Percentiles rank a stretch among this genome's conserved stretches.
phyloP scores from a whole-genome alignment of 179 eudicot species.

The Heliamphora pulchella region DNA sequence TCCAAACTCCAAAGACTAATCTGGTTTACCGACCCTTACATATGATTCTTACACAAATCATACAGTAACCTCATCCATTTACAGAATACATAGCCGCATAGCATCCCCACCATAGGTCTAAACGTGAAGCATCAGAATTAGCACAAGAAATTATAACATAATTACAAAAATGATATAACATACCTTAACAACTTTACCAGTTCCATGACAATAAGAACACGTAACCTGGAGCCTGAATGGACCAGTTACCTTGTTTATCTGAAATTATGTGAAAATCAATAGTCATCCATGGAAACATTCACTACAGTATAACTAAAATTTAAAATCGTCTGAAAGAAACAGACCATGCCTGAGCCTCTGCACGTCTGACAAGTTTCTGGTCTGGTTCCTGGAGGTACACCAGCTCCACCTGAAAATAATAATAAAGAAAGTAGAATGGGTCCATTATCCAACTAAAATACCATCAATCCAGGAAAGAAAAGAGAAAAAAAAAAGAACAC shows the following conservation, averaged over 20 bases:
- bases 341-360: slow-evolving; percentile 60
- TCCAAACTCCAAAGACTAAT: too few species aligned
- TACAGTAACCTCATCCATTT: too few species aligned
- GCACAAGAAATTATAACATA: too few species aligned
- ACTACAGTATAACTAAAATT: neutral
- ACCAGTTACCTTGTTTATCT: slow-evolving; percentile 55
- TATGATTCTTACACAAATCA: too few species aligned
- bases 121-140: too few species aligned
- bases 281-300: neutral
- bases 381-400: slow-evolving; percentile 93
- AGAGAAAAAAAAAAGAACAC: neutral
- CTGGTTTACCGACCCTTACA: too few species aligned
- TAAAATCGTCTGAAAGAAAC: slow-evolving; percentile 14
- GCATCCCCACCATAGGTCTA: too few species aligned
- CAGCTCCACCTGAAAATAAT: slow-evolving; percentile 44
- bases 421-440: too few species aligned
- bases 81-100: too few species aligned
- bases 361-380: slow-evolving; percentile 82
- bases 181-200: slow-evolving; percentile 69
- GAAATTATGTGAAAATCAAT: slow-evolving; percentile 15
- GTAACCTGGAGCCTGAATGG: slow-evolving; percentile 49
- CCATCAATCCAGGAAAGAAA: neutral
- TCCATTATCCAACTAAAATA: neutral
- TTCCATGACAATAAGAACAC: slow-evolving; percentile 52
- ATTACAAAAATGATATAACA: slow-evolving; percentile 5